Base-by-base conservation (phyloP, 495 filamentous ascomycete genomes). In the Melanomma pulvis-pyrius region DNA sequence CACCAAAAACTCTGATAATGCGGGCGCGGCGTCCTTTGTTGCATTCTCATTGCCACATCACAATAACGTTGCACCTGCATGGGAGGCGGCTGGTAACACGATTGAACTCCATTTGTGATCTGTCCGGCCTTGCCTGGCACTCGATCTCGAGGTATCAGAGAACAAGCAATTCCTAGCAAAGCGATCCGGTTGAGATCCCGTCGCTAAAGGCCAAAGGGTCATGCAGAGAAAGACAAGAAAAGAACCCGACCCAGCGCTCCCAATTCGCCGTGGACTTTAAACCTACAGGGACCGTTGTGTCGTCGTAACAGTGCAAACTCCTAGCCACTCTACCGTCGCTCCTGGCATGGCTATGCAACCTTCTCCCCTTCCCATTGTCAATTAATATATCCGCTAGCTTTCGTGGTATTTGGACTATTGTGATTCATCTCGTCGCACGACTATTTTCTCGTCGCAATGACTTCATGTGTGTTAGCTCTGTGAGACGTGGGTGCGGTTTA, bases 211-310 rank as follows among this genome's bases (percentile, higher is more conserved):
- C 65, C 60, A 41, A 49, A 21, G 9, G 24, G 21, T 48, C 64
- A 68, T 68, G 65, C 69, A 65, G 69, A 48, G 59, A 71, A 68
- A 61, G 47, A 68, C 47, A 63, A 63, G 53, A 59, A 71, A 68
- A 68, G 50, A 62, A 46, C 63, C n/a, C 34, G 41, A 68, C 56
- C 69, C 65, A 67, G 25, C 54, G 69, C 69, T 71, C 69, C 69
- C 55, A 63, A 49, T 71, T 71, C 69, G 69, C 69, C 69, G 36
- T 63, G 48, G 57, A 68, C 65, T 65, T 66, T 65, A 71, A 60
- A 63, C 48, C 51, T 71, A 71, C 69, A 71, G 49, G 54, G 28
- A 59, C 63, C 25, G 52, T 50, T 47, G 29, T 39, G 64, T 64
- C 63, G 53, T 59, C 60, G 34, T 29, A 61, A 61, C 58, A 28